These are phyloP conservation scores for Scheffersomyces titani DNA, from an alignment of 1,139 yeast genomes.

Conservation along the genomic window DNA sequence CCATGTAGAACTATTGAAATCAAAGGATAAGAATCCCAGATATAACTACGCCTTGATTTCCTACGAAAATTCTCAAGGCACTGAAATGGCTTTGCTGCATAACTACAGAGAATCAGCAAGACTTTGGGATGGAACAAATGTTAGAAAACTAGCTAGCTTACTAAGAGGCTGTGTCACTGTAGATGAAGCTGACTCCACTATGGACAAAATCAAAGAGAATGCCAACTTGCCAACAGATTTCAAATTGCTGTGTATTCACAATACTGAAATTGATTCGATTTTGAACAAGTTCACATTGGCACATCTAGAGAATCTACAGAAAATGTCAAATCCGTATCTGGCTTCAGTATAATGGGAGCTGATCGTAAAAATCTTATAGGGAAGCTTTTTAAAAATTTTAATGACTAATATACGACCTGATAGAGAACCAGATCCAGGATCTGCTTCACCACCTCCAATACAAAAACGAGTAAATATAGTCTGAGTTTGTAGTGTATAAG, in stretches of 20 bases:
- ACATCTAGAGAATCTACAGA: not conserved
- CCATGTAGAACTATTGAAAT: constrained; percentile 10
- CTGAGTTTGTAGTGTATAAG: not conserved
- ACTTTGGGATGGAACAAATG: constrained; percentile 49
- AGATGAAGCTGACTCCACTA: not conserved
- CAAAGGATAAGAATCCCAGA: constrained; percentile 17
- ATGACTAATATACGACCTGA: constrained; percentile 23
- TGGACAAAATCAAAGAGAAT: not conserved
- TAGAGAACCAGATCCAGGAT: not conserved
- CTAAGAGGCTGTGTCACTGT: constrained; percentile 31
- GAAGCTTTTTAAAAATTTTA: constrained; percentile 22
- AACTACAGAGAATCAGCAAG: constrained; percentile 43
- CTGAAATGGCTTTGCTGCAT: constrained; percentile 38
- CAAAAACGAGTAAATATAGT: not conserved
- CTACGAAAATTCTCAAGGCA: constrained; percentile 24
- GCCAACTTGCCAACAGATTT: constrained; percentile 1
- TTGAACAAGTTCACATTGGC: constrained; percentile 3
- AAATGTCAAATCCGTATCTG: constrained; percentile 41
- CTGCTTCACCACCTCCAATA: not conserved
- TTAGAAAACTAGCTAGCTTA: constrained; percentile 50
- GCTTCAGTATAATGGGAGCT: constrained; percentile 14
- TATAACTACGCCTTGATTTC: constrained; percentile 43
- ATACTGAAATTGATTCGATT: constrained; percentile 2
- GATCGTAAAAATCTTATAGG: constrained; percentile 4
- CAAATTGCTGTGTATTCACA: constrained; percentile 1